Percentiles rank a stretch among this genome's conserved stretches.
These are phyloP conservation scores for Fusarium globosum DNA, from an alignment of 2,329 filamentous ascomycete species.

Conservation along the genomic window DNA sequence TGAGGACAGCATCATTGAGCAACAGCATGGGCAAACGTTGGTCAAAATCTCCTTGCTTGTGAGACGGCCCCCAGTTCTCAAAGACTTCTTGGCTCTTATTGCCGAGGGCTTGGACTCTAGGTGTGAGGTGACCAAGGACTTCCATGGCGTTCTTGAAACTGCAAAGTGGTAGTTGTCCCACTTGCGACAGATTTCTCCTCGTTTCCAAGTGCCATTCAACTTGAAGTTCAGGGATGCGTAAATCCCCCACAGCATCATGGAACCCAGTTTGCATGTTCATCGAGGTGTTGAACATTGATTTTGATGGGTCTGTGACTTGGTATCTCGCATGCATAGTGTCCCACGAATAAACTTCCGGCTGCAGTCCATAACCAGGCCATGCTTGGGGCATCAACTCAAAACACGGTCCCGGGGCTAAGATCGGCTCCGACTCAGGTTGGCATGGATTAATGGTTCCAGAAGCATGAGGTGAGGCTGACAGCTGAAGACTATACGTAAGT, in stretches of 20 bases:
- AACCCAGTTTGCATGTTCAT: fast-evolving
- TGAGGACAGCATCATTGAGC: not conserved
- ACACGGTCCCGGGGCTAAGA: not conserved
- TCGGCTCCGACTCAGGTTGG: not conserved
- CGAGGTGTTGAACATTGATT: too few relatives aligned
- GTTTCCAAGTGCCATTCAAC: not conserved
- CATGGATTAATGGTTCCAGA: not conserved
- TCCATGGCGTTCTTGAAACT: fast-evolving
- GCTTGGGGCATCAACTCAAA: not conserved
- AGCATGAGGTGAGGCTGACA: not conserved
- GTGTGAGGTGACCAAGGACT: fast-evolving
- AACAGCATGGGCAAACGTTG: fast-evolving
- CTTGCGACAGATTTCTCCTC: not conserved
- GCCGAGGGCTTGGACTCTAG: not conserved
- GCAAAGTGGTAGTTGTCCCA: not conserved
- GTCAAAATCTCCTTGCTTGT: not conserved
- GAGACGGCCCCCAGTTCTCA: fast-evolving
- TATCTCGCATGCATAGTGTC: not conserved
- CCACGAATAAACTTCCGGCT: not conserved
- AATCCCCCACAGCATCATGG: not conserved
- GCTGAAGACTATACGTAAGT: not conserved
- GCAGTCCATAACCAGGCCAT: not conserved
- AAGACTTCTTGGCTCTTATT: not conserved
- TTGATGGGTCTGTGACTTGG: not conserved
- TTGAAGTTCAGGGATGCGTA: too few relatives aligned